Base-by-base conservation (phyloP, 345 rosid species). In the Draba incana region DNA sequence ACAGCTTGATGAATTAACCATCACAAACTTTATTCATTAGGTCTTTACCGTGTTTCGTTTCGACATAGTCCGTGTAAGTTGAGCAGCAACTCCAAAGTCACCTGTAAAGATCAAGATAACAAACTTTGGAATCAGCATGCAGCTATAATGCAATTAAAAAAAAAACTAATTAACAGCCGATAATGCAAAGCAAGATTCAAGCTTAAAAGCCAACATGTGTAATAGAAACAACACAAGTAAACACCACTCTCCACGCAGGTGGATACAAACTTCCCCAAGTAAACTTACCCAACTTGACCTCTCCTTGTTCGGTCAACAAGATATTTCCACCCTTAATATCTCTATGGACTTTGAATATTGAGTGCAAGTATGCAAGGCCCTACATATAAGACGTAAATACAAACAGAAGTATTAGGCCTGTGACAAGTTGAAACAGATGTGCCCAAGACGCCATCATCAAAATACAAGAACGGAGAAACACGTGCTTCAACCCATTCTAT, bases 11-110 rank as follows among this genome's bases (percentile, higher is more conserved):
- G 27, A 75, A 46, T 51, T 14, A 75, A 43, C 60, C 57, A 62
- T 69, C 55, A 13, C 4, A 76, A 62, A 6, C 38, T 68, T 60
- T 46, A 27, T 38, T 28, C 14, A 57, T 54, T 24, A 59, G 31
- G 51, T 27, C 49, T 33, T 42, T 85, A 93, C 98, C 75, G 99
- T 94, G 74, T 94, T 94, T 68, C 96, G 90, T 81, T 94, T 94
- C 28, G 99, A 94, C 99, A 94, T 94, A 69, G 99, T 94, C 77
- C 99, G 83, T 5, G 99, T 94, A 72, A 94, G 96, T 72, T 94
- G 99, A 7, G 97, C 97, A 11, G 99, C 99, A 77, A 94, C 99
- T 67, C 99, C 99, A 86, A 94, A 94, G 81, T 94, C 99, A 78
- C 98, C 99, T 94, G 87, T 51, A 77, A 69, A 63, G 39, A 68